Percentiles rank a stretch among this genome's conserved stretches.
These are phyloP conservation scores for Leishmania amazonensis DNA, from an alignment of 208 protist species.

Conservation along the genomic window DNA sequence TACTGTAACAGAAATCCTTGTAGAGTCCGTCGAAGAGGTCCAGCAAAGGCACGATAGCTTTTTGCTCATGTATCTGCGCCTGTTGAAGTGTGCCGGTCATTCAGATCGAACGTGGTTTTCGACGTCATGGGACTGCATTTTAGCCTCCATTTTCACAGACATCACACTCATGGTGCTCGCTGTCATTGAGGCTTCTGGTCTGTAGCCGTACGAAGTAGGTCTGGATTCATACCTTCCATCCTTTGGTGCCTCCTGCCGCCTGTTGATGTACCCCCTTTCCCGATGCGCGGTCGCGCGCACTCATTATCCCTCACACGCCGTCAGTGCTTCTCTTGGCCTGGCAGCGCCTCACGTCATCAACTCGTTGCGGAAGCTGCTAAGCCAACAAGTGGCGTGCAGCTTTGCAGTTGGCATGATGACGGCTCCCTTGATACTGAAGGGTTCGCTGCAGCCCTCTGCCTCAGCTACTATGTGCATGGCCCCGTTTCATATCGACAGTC, in stretches of 20 bases:
- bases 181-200: constrained; percentile 50
- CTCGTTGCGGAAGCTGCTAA: constrained; percentile 42
- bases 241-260: constrained; percentile 63
- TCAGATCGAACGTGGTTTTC: constrained; percentile 37
- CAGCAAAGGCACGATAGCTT: constrained; percentile 14
- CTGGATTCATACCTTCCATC: constrained; percentile 58
- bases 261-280: constrained; percentile 60
- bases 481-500: constrained; percentile 54
- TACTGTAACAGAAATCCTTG: background rate
- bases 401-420: constrained; percentile 64
- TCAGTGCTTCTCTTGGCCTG: constrained; percentile 63
- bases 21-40: constrained; percentile 19
- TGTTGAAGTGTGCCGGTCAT: constrained; percentile 47
- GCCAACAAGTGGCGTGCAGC: constrained; percentile 51
- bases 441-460: constrained; percentile 64
- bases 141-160: constrained; percentile 53
- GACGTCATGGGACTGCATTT: constrained; percentile 41
- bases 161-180: constrained; percentile 59
- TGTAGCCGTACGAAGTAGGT: constrained; percentile 46
- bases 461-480: constrained; percentile 71
- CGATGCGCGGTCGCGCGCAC: constrained; percentile 56
- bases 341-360: constrained; percentile 59
- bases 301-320: constrained; percentile 51
- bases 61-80: constrained; percentile 40
- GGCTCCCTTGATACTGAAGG: constrained; percentile 48